Evolutionary conservation across 371 early-diverging fungal species (phyloP).

Genomic region (Rhizomucor miehei): DNA sequence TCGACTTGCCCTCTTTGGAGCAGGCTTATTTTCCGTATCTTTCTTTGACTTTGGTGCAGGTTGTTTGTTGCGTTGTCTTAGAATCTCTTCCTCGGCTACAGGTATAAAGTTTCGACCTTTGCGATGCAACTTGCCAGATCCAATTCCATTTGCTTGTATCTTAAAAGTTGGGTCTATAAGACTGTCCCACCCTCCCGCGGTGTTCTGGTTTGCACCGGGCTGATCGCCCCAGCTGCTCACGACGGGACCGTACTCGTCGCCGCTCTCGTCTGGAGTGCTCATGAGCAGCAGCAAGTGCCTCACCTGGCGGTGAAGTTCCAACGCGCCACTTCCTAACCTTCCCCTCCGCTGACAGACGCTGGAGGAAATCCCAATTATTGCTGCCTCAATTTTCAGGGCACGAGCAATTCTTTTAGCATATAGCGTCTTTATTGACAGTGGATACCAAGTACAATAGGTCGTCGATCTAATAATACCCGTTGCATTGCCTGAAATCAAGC

Average conservation of each 20-base stretch:
- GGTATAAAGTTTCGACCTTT: slow-evolving; percentile 23
- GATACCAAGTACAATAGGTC: too few species aligned
- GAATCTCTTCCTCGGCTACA: slow-evolving; percentile 17
- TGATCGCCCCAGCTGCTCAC: slow-evolving; percentile 15
- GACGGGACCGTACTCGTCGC: slow-evolving; percentile 16
- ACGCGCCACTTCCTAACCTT: too few species aligned
- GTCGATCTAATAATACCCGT: too few species aligned
- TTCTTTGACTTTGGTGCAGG: slow-evolving; percentile 6
- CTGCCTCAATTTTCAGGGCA: too few species aligned
- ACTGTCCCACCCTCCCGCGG: slow-evolving; percentile 10
- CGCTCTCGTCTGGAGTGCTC: slow-evolving; percentile 9
- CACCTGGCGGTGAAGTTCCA: too few species aligned
- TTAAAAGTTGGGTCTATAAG: slow-evolving; percentile 20
- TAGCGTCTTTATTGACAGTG: too few species aligned
- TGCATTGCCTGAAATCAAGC: too few species aligned
- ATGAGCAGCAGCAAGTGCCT: neutral
- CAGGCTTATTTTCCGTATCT: neutral
- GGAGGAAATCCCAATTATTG: too few species aligned
- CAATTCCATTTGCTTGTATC: slow-evolving; percentile 19
- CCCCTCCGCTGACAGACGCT: too few species aligned
- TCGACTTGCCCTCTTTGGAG: neutral
- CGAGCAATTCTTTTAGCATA: too few species aligned
- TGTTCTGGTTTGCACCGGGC: neutral
- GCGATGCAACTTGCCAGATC: slow-evolving; percentile 22
- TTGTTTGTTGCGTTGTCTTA: slow-evolving; percentile 16